phyloP scores from a whole-genome alignment of 257 asterid species.

The Penstemon eatonii region DNA sequence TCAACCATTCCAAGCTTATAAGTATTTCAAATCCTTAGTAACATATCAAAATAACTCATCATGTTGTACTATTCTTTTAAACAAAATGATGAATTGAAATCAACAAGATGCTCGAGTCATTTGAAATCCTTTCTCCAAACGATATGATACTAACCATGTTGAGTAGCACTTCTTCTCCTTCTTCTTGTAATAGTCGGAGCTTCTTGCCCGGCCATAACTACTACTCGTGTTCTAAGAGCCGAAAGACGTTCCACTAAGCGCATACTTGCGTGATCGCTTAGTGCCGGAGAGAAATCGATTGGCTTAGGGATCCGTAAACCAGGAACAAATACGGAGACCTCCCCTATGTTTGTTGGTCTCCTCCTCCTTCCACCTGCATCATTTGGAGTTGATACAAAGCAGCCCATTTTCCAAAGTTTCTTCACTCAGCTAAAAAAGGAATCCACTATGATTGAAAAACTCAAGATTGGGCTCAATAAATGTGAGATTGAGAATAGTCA shows the following conservation, averaged over 20 bases:
- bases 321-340: slow-evolving; percentile 84
- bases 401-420: slow-evolving; percentile 68
- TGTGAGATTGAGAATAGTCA: slow-evolving; percentile 12
- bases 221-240: slow-evolving; percentile 90
- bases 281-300: slow-evolving; percentile 63
- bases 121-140: not conserved
- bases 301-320: slow-evolving; percentile 92
- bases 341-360: slow-evolving; percentile 89
- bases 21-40: too few relatives aligned
- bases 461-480: slow-evolving; percentile 18
- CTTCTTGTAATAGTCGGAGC: slow-evolving; percentile 80
- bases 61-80: not conserved
- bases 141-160: slow-evolving; percentile 50
- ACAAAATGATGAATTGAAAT: not conserved
- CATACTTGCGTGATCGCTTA: slow-evolving; percentile 57
- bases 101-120: not conserved
- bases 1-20: too few relatives aligned
- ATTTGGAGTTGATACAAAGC: slow-evolving; percentile 70
- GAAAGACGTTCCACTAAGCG: slow-evolving; percentile 82
- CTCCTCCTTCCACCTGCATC: slow-evolving; percentile 80
- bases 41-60: too few relatives aligned
- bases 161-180: slow-evolving; percentile 44
- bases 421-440: slow-evolving; percentile 35
- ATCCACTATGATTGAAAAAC: slow-evolving; percentile 19
- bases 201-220: slow-evolving; percentile 96